Base-by-base conservation (phyloP, 1,284 basidiomycete species). In the Blastosporella zonata region DNA sequence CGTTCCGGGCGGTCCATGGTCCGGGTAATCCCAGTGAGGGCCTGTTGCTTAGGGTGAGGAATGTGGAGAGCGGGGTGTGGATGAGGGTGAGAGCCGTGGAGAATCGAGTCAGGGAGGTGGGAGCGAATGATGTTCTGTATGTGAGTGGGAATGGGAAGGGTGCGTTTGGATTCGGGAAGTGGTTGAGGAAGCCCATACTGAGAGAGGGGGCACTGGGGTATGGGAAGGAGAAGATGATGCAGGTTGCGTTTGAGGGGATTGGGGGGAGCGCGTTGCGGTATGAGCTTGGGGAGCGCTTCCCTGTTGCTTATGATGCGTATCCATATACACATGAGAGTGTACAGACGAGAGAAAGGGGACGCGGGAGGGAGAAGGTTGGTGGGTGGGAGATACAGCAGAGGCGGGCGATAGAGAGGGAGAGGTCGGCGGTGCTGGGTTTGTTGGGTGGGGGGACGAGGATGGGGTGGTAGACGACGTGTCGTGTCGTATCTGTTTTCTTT, bases 61-160 rank as follows among this genome's bases (percentile, higher is more conserved):
- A 77, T 2, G 71, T 84, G 2, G 77, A 77, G 41, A 84, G 85
- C 55, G 82, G 82, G 2, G 71, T 78, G 35, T 69, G 75, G 50
- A 67, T 84, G 42, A 70, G 81, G 2, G 60, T 84, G 36, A 73
- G 72, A 59, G 82, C 82, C 15, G 62, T 81, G 57, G 75, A 79
- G 57, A 82, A 83, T 55, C 4, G 27, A 31, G 8, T 7, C 7
- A 60, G 71, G 41, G 41, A 10, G 7, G 12, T 34, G 41, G 22
- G 23, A 12, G 22, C 35, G 40, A 34, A 9, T 15, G 6, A 13
- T 31, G 12, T 23, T 8, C 64, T 2, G 27, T 20, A 23, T 23
- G 35, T 23, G 25, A 13, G 27, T 3, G 43, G 33, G 43, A 10
- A 22, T 18, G 29, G 28, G 28, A 9, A 6, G 29, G 7, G 22